A percentile compares a stretch with the other conserved stretches of the same genome.
phyloP scores from a whole-genome alignment of 2,329 filamentous ascomycete genomes.

The Xylaria sp. region DNA sequence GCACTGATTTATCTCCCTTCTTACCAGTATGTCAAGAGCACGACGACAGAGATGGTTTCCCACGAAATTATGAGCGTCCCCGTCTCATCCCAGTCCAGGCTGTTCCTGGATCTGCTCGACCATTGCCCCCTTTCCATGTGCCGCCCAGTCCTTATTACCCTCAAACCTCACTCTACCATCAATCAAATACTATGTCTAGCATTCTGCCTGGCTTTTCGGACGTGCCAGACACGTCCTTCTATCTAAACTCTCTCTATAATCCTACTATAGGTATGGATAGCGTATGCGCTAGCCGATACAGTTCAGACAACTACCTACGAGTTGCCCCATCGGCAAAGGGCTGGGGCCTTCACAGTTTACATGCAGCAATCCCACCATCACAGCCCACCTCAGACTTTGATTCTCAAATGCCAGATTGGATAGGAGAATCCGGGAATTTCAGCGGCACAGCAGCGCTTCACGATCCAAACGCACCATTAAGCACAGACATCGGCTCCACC shows the following conservation, averaged over 20 bases:
- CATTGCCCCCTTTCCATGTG: slow-evolving; percentile 11
- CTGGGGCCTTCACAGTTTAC: slow-evolving; percentile 38
- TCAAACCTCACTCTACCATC: slow-evolving; percentile 12
- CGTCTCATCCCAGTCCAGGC: not conserved
- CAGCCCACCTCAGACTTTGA: slow-evolving; percentile 20
- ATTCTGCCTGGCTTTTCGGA: slow-evolving; percentile 5
- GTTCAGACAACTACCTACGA: slow-evolving; percentile 36
- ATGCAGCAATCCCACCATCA: slow-evolving; percentile 24
- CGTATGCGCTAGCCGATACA: slow-evolving; percentile 11
- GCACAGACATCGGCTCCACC: not conserved
- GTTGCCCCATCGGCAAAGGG: slow-evolving; percentile 38
- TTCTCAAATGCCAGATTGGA: slow-evolving; percentile 34
- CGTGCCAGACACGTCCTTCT: slow-evolving; percentile 2
- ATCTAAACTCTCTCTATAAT: slow-evolving; percentile 27
- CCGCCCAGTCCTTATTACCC: slow-evolving; percentile 10
- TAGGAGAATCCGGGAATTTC: slow-evolving; percentile 11
- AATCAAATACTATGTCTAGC: slow-evolving; percentile 18
- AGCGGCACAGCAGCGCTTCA: slow-evolving; percentile 8
- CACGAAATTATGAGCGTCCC: slow-evolving; percentile 4
- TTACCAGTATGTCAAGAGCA: not conserved
- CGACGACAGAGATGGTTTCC: not conserved
- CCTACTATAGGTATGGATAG: slow-evolving; percentile 7
- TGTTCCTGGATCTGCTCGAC: not conserved
- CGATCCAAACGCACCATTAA: not conserved
- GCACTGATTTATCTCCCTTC: slow-evolving; percentile 2